These are phyloP conservation scores for Hymenoscyphus fructigenus DNA, from an alignment of 2,329 filamentous ascomycete genomes.

Conservation along the genomic window DNA sequence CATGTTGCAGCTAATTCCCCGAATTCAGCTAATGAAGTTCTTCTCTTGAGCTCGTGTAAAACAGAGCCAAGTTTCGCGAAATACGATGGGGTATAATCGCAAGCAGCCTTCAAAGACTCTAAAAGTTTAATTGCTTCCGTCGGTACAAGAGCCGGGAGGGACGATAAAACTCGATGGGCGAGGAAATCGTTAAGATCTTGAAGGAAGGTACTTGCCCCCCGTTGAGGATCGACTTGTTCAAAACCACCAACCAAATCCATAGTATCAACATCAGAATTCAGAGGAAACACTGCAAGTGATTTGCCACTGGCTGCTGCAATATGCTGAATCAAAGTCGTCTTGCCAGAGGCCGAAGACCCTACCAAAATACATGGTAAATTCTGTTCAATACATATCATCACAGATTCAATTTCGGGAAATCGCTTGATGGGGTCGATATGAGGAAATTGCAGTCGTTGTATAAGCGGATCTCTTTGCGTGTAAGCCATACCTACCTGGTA, in stretches of 20 bases:
- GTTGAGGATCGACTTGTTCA: slow-evolving; percentile 83
- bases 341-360: slow-evolving; percentile 81
- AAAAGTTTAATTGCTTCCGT: slow-evolving; percentile 50
- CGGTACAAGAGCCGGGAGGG: slow-evolving; percentile 49
- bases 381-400: slow-evolving; percentile 83
- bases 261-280: slow-evolving; percentile 94
- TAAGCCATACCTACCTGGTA: slow-evolving; percentile 80
- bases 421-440: slow-evolving; percentile 52
- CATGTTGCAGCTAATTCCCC: slow-evolving; percentile 28
- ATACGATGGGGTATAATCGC: slow-evolving; percentile 20
- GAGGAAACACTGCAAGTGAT: slow-evolving; percentile 74
- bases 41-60: slow-evolving; percentile 32
- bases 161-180: slow-evolving; percentile 49
- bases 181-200: slow-evolving; percentile 53
- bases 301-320: slow-evolving; percentile 78
- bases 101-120: slow-evolving; percentile 44
- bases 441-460: slow-evolving; percentile 53
- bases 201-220: slow-evolving; percentile 65
- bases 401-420: slow-evolving; percentile 75
- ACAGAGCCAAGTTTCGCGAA: slow-evolving; percentile 34
- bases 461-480: slow-evolving; percentile 57
- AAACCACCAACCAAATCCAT: slow-evolving; percentile 98
- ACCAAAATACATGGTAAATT: slow-evolving; percentile 88
- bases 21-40: slow-evolving; percentile 44
- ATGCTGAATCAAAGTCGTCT: slow-evolving; percentile 76